These are phyloP conservation scores for Apiotrichum mycotoxinovorans DNA, from an alignment of 1,284 basidiomycete species.

Conservation along the genomic window DNA sequence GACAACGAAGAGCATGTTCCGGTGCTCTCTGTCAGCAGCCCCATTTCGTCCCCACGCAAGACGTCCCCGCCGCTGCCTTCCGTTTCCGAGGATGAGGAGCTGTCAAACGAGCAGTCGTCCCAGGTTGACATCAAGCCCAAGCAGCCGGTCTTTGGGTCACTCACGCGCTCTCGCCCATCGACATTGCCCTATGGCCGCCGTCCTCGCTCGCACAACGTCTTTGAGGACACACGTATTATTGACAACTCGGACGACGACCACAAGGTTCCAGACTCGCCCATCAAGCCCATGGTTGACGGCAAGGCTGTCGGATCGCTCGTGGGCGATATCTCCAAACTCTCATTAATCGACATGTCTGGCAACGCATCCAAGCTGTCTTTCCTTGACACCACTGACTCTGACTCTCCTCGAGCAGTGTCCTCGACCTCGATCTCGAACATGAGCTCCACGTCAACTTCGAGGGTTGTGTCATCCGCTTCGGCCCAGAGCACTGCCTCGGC, in stretches of 20 bases:
- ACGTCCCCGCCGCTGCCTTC: background rate
- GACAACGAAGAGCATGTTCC: background rate
- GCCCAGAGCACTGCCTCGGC: background rate
- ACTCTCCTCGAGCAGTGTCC: background rate
- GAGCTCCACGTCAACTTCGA: background rate
- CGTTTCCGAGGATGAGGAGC: slow-evolving; percentile 2
- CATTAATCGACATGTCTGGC: background rate
- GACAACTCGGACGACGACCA: slow-evolving; percentile 5
- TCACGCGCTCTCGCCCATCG: background rate
- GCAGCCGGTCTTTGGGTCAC: background rate
- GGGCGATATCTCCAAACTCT: background rate
- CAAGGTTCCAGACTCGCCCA: background rate
- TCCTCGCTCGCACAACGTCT: background rate
- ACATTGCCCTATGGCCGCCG: background rate
- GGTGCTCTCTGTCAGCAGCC: background rate
- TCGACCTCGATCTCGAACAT: background rate
- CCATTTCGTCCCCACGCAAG: background rate
- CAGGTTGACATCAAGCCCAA: background rate
- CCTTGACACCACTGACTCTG: background rate
- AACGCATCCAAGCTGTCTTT: background rate
- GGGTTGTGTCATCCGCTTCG: background rate
- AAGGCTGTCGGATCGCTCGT: background rate
- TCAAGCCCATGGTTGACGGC: background rate
- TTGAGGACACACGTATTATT: background rate
- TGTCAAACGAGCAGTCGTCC: background rate